Evolutionary conservation across 257 asterid genomes (phyloP).

Genomic region (Scutellaria baicalensis): DNA sequence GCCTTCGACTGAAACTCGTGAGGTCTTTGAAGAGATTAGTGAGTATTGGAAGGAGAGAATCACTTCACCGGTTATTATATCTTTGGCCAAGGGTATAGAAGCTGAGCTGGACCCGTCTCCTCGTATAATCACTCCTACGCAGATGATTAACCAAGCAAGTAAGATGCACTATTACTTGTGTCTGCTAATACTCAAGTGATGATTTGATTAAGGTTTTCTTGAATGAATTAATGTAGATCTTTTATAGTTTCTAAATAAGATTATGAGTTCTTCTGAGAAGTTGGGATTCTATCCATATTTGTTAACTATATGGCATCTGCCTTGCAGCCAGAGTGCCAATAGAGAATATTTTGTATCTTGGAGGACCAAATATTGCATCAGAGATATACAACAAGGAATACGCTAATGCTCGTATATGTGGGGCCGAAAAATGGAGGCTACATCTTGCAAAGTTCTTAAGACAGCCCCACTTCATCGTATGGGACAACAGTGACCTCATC

Average conservation of each 20-base stretch:
- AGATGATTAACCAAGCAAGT: constrained; percentile 79
- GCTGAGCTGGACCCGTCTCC: constrained; percentile 73
- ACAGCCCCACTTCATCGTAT: constrained; percentile 79
- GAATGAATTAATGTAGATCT: no score
- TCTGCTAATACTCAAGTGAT: background rate
- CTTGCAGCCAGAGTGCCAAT: constrained; percentile 64
- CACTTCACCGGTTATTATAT: constrained; percentile 56
- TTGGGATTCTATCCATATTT: background rate
- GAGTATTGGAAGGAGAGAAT: constrained; percentile 85
- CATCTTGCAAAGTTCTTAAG: constrained; percentile 73
- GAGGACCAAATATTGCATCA: constrained; percentile 91
- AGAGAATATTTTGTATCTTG: constrained; percentile 76
- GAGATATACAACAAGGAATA: constrained; percentile 86
- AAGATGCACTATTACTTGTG: constrained; percentile 16
- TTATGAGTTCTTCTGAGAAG: background rate
- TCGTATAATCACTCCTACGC: constrained; percentile 84
- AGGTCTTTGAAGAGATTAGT: constrained; percentile 72
- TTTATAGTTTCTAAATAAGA: background rate
- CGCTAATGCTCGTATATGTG: constrained; percentile 92
- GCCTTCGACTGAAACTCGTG: constrained; percentile 84
- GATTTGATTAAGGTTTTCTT: background rate
- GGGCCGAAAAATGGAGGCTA: constrained; percentile 71
- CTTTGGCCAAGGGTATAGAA: constrained; percentile 87
- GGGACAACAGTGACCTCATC: constrained; percentile 86
- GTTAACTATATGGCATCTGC: background rate